Evolutionary conservation across 352 stramenopile species (phyloP).

Genomic region (Halophytophthora batemanensis): DNA sequence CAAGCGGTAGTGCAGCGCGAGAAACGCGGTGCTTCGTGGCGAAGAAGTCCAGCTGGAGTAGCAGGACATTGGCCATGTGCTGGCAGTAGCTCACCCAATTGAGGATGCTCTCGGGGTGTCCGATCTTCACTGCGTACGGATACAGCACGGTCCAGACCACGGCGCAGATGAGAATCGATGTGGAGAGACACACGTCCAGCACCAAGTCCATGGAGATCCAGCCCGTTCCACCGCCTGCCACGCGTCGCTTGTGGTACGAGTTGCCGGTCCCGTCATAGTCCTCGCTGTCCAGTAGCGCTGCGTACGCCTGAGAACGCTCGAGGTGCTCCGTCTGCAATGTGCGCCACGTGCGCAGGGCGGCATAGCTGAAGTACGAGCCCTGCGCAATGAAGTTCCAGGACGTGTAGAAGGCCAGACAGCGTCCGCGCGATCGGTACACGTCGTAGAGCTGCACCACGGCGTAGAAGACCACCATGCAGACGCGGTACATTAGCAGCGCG

Average conservation of each 20-base stretch:
- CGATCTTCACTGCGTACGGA: conserved; percentile 47
- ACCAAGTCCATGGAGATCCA: conserved; percentile 63
- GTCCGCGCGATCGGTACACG: conserved; percentile 40
- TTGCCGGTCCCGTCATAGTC: conserved; percentile 27
- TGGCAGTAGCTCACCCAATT: conserved; percentile 83
- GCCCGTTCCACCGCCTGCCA: conserved; percentile 17
- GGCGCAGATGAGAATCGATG: conserved; percentile 60
- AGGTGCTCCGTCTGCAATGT: conserved; percentile 20
- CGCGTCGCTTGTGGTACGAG: conserved; percentile 13
- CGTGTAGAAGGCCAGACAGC: conserved; percentile 75
- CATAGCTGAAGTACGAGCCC: conserved; percentile 51
- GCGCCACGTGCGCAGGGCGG: conserved; percentile 26
- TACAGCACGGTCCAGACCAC: conserved; percentile 80
- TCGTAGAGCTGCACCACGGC: conserved; percentile 55
- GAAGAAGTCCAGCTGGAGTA: conserved; percentile 69
- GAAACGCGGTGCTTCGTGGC: conserved; percentile 51
- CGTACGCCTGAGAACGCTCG: conserved; percentile 28
- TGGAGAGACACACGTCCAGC: conserved; percentile 64
- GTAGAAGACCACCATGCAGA: conserved; percentile 44
- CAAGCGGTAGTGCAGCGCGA: conserved; percentile 47
- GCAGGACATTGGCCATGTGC: conserved; percentile 65
- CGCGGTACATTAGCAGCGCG: conserved; percentile 38
- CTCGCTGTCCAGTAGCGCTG: conserved; percentile 29
- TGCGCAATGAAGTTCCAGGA: conserved; percentile 87
- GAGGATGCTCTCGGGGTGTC: conserved; percentile 50